These are phyloP conservation scores for Pyrus bretschneideri DNA, from an alignment of 306 rosid species.

Conservation along the genomic window DNA sequence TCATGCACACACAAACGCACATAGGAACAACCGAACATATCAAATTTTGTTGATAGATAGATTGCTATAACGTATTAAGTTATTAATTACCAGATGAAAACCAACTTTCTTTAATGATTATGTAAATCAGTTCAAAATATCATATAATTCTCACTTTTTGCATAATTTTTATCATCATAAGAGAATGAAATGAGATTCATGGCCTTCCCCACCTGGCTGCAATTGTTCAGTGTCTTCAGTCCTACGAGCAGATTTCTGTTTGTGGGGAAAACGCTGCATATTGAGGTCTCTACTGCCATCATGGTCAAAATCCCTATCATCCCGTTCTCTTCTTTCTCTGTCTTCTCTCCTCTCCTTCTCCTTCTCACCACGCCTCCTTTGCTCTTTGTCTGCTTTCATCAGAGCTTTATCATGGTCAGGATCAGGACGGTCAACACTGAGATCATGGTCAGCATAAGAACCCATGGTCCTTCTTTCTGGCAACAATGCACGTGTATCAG, in stretches of 20 bases:
- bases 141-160: conserved; percentile 59
- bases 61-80: neutral
- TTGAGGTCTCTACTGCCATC: conserved; percentile 57
- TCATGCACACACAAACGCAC: neutral
- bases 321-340: conserved; percentile 70
- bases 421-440: conserved; percentile 84
- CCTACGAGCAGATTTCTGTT: conserved; percentile 55
- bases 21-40: neutral
- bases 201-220: conserved; percentile 60
- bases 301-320: conserved; percentile 76
- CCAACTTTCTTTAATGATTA: neutral
- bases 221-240: conserved; percentile 73
- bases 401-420: conserved; percentile 62
- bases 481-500: conserved; percentile 19
- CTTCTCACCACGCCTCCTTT: conserved; percentile 71
- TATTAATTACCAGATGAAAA: neutral
- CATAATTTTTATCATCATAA: conserved; percentile 58
- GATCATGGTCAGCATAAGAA: conserved; percentile 70
- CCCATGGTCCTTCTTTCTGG: conserved; percentile 71
- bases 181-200: conserved; percentile 66
- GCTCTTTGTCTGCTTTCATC: conserved; percentile 73
- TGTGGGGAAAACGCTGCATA: conserved; percentile 54
- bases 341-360: conserved; percentile 83
- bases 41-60: neutral
- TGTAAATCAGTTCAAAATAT: neutral